A percentile compares a stretch with the other conserved stretches of the same genome.
These are phyloP conservation scores for Ogataea glucozyma DNA, from an alignment of 805 yeast species.

Conservation along the genomic window DNA sequence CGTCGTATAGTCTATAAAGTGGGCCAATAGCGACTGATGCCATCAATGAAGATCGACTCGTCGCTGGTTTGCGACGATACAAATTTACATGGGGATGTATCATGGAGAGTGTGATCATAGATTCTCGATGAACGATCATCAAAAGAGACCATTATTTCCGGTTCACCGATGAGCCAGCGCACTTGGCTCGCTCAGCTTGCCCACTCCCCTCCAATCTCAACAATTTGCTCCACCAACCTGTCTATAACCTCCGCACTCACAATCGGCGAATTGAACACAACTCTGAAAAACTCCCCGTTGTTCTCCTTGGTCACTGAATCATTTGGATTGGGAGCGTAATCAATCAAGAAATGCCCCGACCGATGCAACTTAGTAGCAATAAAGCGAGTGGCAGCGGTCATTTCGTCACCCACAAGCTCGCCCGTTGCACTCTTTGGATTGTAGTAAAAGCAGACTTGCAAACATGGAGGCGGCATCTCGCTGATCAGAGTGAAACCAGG, in stretches of 20 bases:
- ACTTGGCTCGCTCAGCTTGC: background rate
- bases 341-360: slow-evolving; percentile 69
- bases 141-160: too few relatives aligned
- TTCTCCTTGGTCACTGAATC: slow-evolving; percentile 39
- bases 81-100: too few relatives aligned
- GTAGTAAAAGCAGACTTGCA: slow-evolving; percentile 83
- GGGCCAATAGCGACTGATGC: too few relatives aligned
- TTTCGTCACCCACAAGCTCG: slow-evolving; percentile 35
- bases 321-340: slow-evolving; percentile 71
- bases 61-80: too few relatives aligned
- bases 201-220: slow-evolving; percentile 34
- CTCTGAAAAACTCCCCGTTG: slow-evolving; percentile 80
- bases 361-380: slow-evolving; percentile 62
- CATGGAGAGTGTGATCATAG: too few relatives aligned
- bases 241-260: slow-evolving; percentile 48
- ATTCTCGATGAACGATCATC: too few relatives aligned
- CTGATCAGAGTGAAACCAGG: slow-evolving; percentile 58
- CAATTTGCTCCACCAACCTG: slow-evolving; percentile 42
- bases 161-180: too few relatives aligned
- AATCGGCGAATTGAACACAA: slow-evolving; percentile 75
- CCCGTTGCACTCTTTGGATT: slow-evolving; percentile 38
- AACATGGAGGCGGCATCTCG: slow-evolving; percentile 65
- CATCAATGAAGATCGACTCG: too few relatives aligned
- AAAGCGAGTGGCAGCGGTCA: slow-evolving; percentile 57
- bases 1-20: too few relatives aligned